Conservation (phyloP, 345 rosid genomes). For the Linum lewisii region DNA sequence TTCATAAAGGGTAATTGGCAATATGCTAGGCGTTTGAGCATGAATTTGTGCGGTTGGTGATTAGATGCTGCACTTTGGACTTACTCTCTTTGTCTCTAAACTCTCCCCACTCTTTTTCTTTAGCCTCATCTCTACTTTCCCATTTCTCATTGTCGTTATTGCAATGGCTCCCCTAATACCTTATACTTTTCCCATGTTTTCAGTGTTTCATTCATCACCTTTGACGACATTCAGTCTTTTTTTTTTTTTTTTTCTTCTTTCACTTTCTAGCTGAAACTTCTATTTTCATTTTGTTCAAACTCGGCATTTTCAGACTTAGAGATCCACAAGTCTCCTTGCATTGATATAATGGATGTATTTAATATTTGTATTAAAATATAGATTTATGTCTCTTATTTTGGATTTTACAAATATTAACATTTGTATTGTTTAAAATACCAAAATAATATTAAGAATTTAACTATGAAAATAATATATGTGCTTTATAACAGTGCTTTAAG, state of each 20-base stretch:
- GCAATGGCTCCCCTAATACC: not conserved
- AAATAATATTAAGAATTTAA: too few species aligned
- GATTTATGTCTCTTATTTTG: too few species aligned
- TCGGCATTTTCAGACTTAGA: too few species aligned
- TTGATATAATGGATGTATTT: too few species aligned
- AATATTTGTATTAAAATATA: too few species aligned
- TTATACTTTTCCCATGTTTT: not conserved
- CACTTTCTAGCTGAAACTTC: not conserved
- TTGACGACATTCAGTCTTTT: too few species aligned
- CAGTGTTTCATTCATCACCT: not conserved
- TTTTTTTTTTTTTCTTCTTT: not conserved
- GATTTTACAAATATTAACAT: too few species aligned
- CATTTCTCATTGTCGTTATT: constrained; percentile 4
- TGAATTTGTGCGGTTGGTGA: constrained; percentile 16
- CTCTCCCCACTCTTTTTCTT: not conserved
- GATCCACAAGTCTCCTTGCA: too few species aligned
- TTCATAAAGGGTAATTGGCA: constrained; percentile 4
- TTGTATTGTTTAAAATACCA: too few species aligned
- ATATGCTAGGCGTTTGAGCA: constrained; percentile 12
- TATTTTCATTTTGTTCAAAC: not conserved
- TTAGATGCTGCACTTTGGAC: constrained; percentile 1
- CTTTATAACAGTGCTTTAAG: too few species aligned
- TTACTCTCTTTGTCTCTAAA: not conserved
- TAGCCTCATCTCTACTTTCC: too few species aligned
- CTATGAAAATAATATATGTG: too few species aligned